Percentiles rank a stretch among this genome's conserved stretches.
phyloP scores from a whole-genome alignment of 768 basidiomycete genomes.

The Lepiota brunneoincarnata region DNA sequence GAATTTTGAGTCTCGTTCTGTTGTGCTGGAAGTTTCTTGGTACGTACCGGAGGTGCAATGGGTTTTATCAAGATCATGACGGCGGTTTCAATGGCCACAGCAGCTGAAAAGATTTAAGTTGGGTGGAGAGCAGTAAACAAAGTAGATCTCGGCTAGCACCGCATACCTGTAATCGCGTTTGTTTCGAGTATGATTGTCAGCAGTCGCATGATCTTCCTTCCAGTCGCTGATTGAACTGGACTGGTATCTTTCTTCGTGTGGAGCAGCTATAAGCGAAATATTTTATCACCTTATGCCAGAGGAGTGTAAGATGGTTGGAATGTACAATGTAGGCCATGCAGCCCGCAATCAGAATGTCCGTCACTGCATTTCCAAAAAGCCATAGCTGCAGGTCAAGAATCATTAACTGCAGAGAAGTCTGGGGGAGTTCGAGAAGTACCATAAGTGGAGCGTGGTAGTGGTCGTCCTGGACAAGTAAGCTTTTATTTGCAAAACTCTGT shows the following conservation, averaged over 20 bases:
- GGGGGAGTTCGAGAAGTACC: too few relatives aligned
- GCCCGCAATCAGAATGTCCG: not conserved
- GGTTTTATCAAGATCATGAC: not conserved
- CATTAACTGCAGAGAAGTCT: too few relatives aligned
- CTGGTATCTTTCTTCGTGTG: not conserved
- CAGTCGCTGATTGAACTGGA: not conserved
- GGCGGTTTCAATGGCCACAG: not conserved
- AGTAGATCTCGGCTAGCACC: not conserved
- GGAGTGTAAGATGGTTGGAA: not conserved
- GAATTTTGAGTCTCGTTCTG: too few relatives aligned
- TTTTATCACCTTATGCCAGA: not conserved
- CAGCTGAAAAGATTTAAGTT: not conserved
- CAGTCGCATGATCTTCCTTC: not conserved
- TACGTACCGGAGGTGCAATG: not conserved
- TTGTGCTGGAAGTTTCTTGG: not conserved
- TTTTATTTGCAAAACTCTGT: too few relatives aligned
- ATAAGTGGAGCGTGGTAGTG: too few relatives aligned
- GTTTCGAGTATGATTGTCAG: not conserved
- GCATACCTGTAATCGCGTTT: not conserved
- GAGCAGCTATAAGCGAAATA: not conserved
- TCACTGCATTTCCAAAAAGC: not conserved
- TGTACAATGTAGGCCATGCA: not conserved
- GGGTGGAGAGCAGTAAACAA: too few relatives aligned
- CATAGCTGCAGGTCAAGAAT: too few relatives aligned
- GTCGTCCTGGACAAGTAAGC: too few relatives aligned